phyloP scores from a whole-genome alignment of 257 asterid species.

The Jacaranda copaia region DNA sequence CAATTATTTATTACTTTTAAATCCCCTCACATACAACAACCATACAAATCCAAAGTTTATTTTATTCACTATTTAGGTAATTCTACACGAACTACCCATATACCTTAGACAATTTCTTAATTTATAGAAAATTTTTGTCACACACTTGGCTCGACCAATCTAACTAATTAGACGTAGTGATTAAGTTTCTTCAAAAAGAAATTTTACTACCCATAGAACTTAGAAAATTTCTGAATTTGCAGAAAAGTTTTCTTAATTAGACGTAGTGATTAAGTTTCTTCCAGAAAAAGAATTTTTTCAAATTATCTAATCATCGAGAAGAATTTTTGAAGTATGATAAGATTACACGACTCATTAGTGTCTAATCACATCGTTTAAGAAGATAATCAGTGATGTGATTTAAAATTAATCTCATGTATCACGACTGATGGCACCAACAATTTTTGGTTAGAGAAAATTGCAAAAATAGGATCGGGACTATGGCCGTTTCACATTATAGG shows the following conservation, averaged over 20 bases:
- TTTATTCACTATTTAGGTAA: not conserved
- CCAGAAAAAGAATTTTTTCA: not conserved
- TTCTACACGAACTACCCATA: too few relatives aligned
- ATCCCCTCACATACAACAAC: not conserved
- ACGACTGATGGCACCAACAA: too few relatives aligned
- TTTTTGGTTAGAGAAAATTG: too few relatives aligned
- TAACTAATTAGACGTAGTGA: too few relatives aligned
- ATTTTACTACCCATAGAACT: too few relatives aligned
- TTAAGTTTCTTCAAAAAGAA: not conserved
- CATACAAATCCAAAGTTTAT: not conserved
- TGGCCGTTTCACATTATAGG: too few relatives aligned
- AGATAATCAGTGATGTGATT: not conserved
- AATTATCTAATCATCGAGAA: not conserved
- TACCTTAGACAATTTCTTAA: not conserved
- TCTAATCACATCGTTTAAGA: conserved; percentile 11
- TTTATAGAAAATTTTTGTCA: too few relatives aligned
- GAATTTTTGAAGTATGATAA: not conserved
- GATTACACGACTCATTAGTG: not conserved
- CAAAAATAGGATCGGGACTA: too few relatives aligned
- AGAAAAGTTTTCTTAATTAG: too few relatives aligned
- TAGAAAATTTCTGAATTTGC: not conserved
- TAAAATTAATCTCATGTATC: not conserved
- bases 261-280: not conserved
- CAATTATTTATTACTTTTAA: too few relatives aligned
- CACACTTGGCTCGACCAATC: too few relatives aligned